Percentiles rank a stretch among this genome's conserved stretches.
Evolutionary conservation across 1,284 basidiomycete genomes (phyloP).

Genomic region (Veloporphyrellus conicus): DNA sequence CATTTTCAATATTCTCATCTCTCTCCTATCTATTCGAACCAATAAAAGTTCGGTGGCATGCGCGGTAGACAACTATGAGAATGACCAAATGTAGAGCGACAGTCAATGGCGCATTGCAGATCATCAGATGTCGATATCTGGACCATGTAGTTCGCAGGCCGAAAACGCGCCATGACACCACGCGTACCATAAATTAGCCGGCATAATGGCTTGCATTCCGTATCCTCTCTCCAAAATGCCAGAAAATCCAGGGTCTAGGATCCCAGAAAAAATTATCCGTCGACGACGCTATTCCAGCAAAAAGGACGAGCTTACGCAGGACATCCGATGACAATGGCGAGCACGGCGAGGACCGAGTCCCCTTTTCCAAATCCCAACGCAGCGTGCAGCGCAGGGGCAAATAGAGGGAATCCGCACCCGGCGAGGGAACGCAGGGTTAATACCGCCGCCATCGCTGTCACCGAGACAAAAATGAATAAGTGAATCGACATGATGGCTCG

Average conservation of each 20-base stretch:
- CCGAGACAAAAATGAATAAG: conserved; percentile 3
- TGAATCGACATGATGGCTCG: not conserved
- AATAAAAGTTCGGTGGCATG: conserved; percentile 16
- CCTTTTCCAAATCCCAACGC: conserved; percentile 63
- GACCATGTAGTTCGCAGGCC: not conserved
- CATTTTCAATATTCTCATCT: too few species aligned
- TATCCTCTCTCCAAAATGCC: conserved; percentile 26
- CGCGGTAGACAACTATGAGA: not conserved
- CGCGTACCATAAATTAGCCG: not conserved
- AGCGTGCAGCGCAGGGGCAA: conserved; percentile 62
- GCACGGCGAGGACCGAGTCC: conserved; percentile 53
- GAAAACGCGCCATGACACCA: not conserved
- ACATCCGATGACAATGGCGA: conserved; percentile 56
- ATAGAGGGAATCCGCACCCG: conserved; percentile 68
- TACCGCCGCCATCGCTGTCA: conserved; percentile 55
- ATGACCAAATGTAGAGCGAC: too few species aligned
- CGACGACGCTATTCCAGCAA: not conserved
- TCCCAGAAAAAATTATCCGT: not conserved
- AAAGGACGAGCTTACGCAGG: conserved; percentile 48
- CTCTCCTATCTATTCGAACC: too few species aligned
- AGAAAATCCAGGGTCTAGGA: conserved; percentile 25
- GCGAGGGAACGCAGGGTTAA: conserved; percentile 55
- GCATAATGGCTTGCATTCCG: conserved; percentile 22
- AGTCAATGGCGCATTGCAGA: not conserved
- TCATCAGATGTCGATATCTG: not conserved